Evolutionary conservation across 176 grass and related monocot genomes (phyloP).

Genomic region (Saccharum officinarum): DNA sequence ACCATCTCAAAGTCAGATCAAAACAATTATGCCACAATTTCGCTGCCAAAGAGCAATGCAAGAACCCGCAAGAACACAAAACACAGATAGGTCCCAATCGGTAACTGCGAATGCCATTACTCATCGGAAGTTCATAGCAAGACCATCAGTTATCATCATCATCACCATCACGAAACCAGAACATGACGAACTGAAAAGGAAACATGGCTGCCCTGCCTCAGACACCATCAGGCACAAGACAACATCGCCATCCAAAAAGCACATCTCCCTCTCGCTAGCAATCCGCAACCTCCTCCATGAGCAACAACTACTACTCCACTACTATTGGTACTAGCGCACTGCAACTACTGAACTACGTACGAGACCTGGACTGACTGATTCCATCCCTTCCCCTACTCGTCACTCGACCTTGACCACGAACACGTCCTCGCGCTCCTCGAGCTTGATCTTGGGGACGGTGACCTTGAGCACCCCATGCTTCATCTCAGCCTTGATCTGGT

Average conservation of each 20-base stretch:
- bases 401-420: constrained; percentile 60
- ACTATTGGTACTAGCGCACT: not conserved
- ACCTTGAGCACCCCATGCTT: constrained; percentile 75
- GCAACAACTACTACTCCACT: not conserved
- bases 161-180: not conserved
- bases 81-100: not conserved
- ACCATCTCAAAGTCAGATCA: too few relatives aligned
- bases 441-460: constrained; percentile 63
- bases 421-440: constrained; percentile 58
- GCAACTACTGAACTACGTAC: not conserved
- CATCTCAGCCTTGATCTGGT: constrained; percentile 74
- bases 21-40: too few relatives aligned
- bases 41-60: too few relatives aligned
- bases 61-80: not conserved
- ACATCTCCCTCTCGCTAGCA: not conserved
- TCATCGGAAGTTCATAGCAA: not conserved
- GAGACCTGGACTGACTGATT: not conserved
- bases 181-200: constrained; percentile 5
- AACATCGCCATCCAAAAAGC: not conserved
- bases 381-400: constrained; percentile 35
- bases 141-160: not conserved
- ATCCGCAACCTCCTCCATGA: not conserved
- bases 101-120: not conserved
- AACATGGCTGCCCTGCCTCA: not conserved
- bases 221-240: not conserved